Percentiles rank a stretch among this genome's conserved stretches.
phyloP scores from a whole-genome alignment of 1,139 yeast species.

The Debaryomycetaceae sp. region DNA sequence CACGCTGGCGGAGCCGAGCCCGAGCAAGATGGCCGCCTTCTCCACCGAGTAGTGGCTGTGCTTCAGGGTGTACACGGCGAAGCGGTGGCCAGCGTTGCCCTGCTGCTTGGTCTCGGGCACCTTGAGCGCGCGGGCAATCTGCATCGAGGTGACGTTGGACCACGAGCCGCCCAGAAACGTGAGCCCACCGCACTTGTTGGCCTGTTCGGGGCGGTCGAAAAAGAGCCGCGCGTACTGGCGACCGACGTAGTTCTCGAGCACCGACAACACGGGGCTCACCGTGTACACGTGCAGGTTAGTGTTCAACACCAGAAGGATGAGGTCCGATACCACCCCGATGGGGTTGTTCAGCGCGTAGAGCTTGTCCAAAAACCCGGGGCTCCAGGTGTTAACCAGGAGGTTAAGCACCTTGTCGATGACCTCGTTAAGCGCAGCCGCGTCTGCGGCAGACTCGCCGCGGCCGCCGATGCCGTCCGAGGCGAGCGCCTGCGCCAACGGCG shows the following conservation, averaged over 20 bases:
- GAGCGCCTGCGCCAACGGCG: slow-evolving; percentile 7
- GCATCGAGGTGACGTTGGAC: slow-evolving; percentile 78
- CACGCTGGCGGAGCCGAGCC: slow-evolving; percentile 62
- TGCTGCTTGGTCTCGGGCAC: slow-evolving; percentile 65
- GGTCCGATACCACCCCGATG: slow-evolving; percentile 72
- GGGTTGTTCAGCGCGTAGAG: slow-evolving; percentile 83
- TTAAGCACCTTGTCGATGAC: slow-evolving; percentile 57
- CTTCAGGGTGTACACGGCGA: slow-evolving; percentile 66
- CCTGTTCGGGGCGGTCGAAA: slow-evolving; percentile 39
- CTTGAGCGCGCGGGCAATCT: slow-evolving; percentile 64
- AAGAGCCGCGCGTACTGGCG: slow-evolving; percentile 65
- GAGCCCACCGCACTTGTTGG: slow-evolving; percentile 66
- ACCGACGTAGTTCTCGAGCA: slow-evolving; percentile 68
- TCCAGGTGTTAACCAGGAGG: slow-evolving; percentile 82
- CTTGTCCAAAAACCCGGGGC: slow-evolving; percentile 80
- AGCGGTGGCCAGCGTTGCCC: slow-evolving; percentile 53
- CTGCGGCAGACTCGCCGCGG: not conserved
- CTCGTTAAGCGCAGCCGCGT: slow-evolving; percentile 6
- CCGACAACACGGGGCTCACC: slow-evolving; percentile 77
- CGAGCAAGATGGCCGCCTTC: slow-evolving; percentile 75
- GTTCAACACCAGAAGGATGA: slow-evolving; percentile 65
- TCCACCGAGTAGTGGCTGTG: slow-evolving; percentile 83
- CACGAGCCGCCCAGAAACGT: slow-evolving; percentile 88
- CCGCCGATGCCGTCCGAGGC: slow-evolving; percentile 11
- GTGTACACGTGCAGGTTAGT: slow-evolving; percentile 86